These are phyloP conservation scores for Clarireedia homoeocarpa DNA, from an alignment of 2,329 filamentous ascomycete species.

Conservation along the genomic window DNA sequence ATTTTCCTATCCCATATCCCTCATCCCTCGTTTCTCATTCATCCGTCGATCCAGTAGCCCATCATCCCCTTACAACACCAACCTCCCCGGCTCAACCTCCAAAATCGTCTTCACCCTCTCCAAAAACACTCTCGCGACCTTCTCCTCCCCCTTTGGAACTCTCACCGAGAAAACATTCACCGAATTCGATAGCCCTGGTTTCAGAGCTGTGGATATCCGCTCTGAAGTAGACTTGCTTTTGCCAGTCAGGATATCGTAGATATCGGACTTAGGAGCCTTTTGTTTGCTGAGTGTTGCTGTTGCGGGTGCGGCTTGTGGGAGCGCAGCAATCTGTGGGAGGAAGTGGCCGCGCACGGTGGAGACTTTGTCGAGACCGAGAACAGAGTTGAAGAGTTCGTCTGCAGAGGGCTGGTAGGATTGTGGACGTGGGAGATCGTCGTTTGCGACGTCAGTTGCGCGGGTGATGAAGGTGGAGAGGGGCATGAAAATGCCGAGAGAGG, in stretches of 20 bases:
- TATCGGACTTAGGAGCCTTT: constrained; percentile 52
- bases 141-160: constrained; percentile 73
- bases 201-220: constrained; percentile 29
- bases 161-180: constrained; percentile 75
- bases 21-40: too few relatives aligned
- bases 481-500: constrained; percentile 69
- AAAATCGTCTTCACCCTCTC: constrained; percentile 79
- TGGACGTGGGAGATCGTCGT: constrained; percentile 70
- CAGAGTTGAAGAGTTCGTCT: constrained; percentile 81
- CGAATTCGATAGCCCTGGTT: constrained; percentile 44
- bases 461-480: constrained; percentile 82
- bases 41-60: too few relatives aligned
- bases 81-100: constrained; percentile 68
- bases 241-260: constrained; percentile 72
- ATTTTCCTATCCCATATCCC: too few relatives aligned
- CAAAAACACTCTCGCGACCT: constrained; percentile 73
- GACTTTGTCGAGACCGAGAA: constrained; percentile 61
- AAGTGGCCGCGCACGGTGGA: constrained; percentile 55
- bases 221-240: constrained; percentile 26
- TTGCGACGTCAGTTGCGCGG: constrained; percentile 78
- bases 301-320: constrained; percentile 29
- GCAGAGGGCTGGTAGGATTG: constrained; percentile 57
- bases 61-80: constrained; percentile 47
- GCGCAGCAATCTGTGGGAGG: constrained; percentile 55
- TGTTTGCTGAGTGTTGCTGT: constrained; percentile 15